Conservation (phyloP, 2,329 filamentous ascomycete genomes). For the Ophiostoma ips region DNA sequence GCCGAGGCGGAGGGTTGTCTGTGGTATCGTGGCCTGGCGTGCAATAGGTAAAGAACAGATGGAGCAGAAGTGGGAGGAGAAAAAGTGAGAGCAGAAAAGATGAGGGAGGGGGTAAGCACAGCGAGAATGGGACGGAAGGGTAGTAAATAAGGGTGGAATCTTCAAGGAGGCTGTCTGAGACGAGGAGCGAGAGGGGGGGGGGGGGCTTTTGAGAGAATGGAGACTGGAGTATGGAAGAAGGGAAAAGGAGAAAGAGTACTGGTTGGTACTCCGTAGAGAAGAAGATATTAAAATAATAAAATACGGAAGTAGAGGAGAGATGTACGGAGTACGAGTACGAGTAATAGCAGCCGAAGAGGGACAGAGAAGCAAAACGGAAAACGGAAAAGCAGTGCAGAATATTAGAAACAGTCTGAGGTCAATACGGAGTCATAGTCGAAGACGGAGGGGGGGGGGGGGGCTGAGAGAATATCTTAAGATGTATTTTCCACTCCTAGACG, state of each 20-base stretch:
- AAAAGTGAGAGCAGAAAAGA: conserved; percentile 12
- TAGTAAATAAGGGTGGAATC: neutral
- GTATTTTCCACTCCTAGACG: too few relatives aligned
- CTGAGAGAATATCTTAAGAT: neutral
- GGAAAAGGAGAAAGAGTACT: neutral
- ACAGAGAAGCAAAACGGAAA: neutral
- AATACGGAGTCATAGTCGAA: neutral
- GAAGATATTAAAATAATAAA: too few relatives aligned
- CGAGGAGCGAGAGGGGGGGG: conserved; percentile 1
- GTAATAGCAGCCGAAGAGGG: too few relatives aligned
- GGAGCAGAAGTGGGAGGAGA: neutral
- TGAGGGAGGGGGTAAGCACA: conserved; percentile 6
- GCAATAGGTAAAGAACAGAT: too few relatives aligned
- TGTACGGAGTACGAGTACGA: too few relatives aligned
- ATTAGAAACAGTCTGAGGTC: neutral
- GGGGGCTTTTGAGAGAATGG: too few relatives aligned
- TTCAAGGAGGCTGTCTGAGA: conserved; percentile 8
- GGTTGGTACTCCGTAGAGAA: too few relatives aligned
- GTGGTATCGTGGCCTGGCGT: too few relatives aligned
- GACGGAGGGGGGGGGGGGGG: neutral
- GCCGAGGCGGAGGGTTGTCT: too few relatives aligned
- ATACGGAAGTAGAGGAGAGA: neutral
- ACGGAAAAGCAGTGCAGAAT: neutral
- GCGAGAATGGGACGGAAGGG: neutral
- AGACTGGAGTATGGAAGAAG: neutral